Base-by-base conservation (phyloP, 768 basidiomycete species). In the Lactarius vividus region DNA sequence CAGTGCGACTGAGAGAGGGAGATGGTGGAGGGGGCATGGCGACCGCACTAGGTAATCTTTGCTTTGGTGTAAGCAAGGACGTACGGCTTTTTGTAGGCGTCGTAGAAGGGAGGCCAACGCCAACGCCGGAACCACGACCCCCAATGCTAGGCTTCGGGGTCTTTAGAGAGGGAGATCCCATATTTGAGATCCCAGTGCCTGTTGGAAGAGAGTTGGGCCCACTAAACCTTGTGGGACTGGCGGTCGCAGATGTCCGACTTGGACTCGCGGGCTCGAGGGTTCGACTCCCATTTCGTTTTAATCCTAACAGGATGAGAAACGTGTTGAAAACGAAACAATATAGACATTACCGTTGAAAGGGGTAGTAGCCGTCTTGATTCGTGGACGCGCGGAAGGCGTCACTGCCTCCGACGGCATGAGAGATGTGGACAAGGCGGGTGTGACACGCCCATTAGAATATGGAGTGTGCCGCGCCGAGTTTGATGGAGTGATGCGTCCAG, bases 11-110 rank as follows among this genome's bases (percentile, higher is more conserved):
- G 11, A 78, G 73, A 20, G 75, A 73, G 54, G 90, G 90, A 15
- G 89, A 89, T 0, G 87, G 79, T 20, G 91, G 91, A 3, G 91
- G 91, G 2, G 90, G 91, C 91, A 93, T 92, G 8, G 89, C 86
- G 31, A 89, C 75, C n/a, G 83, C 80, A 71, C 89, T 90, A 35
- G 90, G 88, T 66, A 91, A 73, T 59, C 90, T 82, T 16, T 84
- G 82, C 35, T 88, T 83, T 53, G 88, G 86, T 13, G 87, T 88
- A 66, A 73, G 75, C 20, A 79, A 63, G 16, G 79, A 76, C 23
- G 75, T 63, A 59, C 79, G 76, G 33, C 72, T 55, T 63, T 77
- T 81, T 2, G 77, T 75, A 18, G 77, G 77, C 10, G 75, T 79
- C n/a, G 79, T 74, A 13, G 82, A 79, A 4, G 82, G 76, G 42